phyloP scores from a whole-genome alignment of 179 eudicot genomes.

The Carnegiea gigantea region DNA sequence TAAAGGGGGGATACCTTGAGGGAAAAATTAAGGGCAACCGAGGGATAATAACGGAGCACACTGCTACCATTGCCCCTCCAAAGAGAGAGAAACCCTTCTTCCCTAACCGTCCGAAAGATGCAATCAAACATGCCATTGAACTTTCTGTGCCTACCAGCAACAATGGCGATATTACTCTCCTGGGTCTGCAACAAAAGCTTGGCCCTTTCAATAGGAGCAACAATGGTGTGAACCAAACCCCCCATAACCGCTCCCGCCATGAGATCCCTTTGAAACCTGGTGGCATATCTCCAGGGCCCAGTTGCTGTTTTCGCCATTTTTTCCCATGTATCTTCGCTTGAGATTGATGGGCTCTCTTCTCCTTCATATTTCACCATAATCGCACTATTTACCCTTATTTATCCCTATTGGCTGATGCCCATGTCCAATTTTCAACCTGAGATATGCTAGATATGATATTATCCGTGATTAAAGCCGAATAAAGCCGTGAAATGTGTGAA shows the following conservation, averaged over 20 bases:
- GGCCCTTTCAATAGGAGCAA: conserved; percentile 92
- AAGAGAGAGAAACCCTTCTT: conserved; percentile 76
- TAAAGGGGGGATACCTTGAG: conserved; percentile 58
- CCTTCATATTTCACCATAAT: conserved; percentile 25
- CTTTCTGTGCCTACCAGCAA: conserved; percentile 58
- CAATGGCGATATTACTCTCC: conserved; percentile 84
- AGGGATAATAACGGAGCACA: conserved; percentile 91
- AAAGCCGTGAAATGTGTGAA: not conserved
- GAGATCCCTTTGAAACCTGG: conserved; percentile 78
- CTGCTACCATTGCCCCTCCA: conserved; percentile 99
- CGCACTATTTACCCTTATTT: not conserved
- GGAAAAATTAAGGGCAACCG: conserved; percentile 95
- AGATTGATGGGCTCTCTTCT: conserved; percentile 23
- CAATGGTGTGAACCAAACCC: conserved; percentile 88
- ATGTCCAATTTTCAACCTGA: not conserved
- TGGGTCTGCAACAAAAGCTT: conserved; percentile 93
- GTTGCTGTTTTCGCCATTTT: conserved; percentile 21
- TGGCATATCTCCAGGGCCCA: conserved; percentile 34
- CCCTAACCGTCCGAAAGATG: conserved; percentile 53
- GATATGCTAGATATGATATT: not conserved
- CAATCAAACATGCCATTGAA: conserved; percentile 95
- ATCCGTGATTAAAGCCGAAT: not conserved
- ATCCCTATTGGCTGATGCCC: not conserved
- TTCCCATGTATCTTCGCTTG: conserved; percentile 3
- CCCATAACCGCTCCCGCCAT: conserved; percentile 95